These are phyloP conservation scores for Dryas drummondii DNA, from an alignment of 306 rosid genomes.

Conservation along the genomic window DNA sequence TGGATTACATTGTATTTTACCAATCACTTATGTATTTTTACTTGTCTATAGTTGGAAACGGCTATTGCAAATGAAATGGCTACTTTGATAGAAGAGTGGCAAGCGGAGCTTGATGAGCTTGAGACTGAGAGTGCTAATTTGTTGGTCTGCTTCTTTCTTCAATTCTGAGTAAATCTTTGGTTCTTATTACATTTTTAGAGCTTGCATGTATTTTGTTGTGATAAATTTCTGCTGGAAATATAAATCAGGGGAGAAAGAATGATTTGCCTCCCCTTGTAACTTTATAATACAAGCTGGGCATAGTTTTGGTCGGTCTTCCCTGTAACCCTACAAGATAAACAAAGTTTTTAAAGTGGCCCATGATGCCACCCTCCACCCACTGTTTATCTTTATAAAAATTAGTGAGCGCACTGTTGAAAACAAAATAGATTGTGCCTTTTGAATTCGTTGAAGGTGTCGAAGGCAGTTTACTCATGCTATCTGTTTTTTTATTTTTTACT, in stretches of 20 bases:
- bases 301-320: neutral
- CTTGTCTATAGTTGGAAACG: slow-evolving; percentile 68
- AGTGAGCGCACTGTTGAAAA: neutral
- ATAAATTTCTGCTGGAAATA: slow-evolving; percentile 3
- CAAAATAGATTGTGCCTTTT: neutral
- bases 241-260: neutral
- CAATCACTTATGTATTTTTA: slow-evolving; percentile 31
- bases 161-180: slow-evolving; percentile 30
- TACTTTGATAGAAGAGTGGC: slow-evolving; percentile 76
- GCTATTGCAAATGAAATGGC: slow-evolving; percentile 85
- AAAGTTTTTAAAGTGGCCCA: too few relatives aligned
- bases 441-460: neutral
- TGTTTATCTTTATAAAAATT: neutral
- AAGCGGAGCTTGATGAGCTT: slow-evolving; percentile 74
- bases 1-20: slow-evolving; percentile 15
- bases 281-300: neutral
- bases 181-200: slow-evolving; percentile 18
- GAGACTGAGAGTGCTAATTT: slow-evolving; percentile 86
- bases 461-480: slow-evolving; percentile 8
- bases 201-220: slow-evolving; percentile 9
- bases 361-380: too few relatives aligned
- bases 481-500: neutral
- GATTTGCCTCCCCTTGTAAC: neutral
- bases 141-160: slow-evolving; percentile 65
- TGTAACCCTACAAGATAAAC: too few relatives aligned